Percentiles rank a stretch among this genome's conserved stretches.
phyloP scores from a whole-genome alignment of 768 basidiomycete genomes.

The Lactifluus echinatus region DNA sequence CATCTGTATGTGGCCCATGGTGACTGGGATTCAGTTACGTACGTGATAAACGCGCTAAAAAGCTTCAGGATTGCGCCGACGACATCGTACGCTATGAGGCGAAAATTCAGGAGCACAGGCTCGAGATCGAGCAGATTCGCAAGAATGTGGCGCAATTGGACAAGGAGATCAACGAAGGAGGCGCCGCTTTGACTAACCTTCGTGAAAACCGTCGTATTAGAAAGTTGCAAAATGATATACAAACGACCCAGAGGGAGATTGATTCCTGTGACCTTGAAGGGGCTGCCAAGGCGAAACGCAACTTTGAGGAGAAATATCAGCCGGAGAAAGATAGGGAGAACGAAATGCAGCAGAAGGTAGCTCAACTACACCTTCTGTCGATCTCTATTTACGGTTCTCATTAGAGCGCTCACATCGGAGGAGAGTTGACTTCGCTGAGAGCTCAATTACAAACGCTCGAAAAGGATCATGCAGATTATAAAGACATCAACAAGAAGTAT shows the following conservation, averaged over 20 bases:
- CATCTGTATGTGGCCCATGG: background rate
- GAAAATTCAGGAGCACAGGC: constrained; percentile 35
- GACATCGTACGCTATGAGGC: constrained; percentile 42
- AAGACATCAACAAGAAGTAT: constrained; percentile 77
- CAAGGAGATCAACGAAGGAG: constrained; percentile 71
- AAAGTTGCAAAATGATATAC: constrained; percentile 57
- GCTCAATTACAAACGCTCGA: constrained; percentile 59
- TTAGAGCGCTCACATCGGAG: constrained; percentile 72
- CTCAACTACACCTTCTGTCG: constrained; percentile 19
- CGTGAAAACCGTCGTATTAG: constrained; percentile 80
- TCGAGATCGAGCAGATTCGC: constrained; percentile 35
- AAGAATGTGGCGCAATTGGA: constrained; percentile 50
- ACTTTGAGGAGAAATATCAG: constrained; percentile 75
- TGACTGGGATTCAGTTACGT: constrained; percentile 47
- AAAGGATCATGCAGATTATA: constrained; percentile 74
- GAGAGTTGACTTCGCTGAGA: constrained; percentile 69
- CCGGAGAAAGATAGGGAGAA: constrained; percentile 65
- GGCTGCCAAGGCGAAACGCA: constrained; percentile 73
- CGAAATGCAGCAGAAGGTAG: constrained; percentile 58
- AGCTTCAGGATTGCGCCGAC: constrained; percentile 49
- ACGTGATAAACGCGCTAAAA: constrained; percentile 53
- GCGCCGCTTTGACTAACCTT: constrained; percentile 57
- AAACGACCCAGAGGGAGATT: constrained; percentile 59
- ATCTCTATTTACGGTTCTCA: background rate
- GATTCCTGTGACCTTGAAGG: constrained; percentile 74